A percentile compares a stretch with the other conserved stretches of the same genome.
Evolutionary conservation across 1,139 yeast genomes (phyloP).

Genomic region (Blastobotrys buckinghamii): DNA sequence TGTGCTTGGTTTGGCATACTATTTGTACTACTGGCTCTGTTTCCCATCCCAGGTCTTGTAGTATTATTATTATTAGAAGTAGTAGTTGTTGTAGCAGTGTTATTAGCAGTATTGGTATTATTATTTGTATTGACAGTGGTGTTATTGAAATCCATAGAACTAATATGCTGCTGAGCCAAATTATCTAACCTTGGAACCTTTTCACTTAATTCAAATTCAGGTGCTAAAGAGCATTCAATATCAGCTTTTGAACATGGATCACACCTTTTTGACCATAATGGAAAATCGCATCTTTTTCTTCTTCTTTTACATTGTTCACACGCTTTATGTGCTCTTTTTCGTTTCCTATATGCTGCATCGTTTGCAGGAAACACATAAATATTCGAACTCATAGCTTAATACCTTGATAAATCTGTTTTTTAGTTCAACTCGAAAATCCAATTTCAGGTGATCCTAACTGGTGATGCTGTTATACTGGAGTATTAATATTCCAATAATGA

Average conservation of each 20-base stretch:
- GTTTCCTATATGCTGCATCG: slow-evolving; percentile 45
- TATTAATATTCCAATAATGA: too few species aligned
- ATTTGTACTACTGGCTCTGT: not conserved
- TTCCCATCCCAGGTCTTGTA: not conserved
- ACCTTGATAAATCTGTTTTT: too few species aligned
- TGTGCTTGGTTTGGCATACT: not conserved
- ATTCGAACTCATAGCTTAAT: not conserved
- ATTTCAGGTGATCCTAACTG: too few species aligned
- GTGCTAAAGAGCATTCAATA: slow-evolving; percentile 31
- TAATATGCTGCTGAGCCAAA: slow-evolving; percentile 18
- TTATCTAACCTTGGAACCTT: slow-evolving; percentile 25
- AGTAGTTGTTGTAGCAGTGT: not conserved
- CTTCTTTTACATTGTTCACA: slow-evolving; percentile 46
- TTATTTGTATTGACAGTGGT: too few species aligned
- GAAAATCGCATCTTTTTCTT: slow-evolving; percentile 32
- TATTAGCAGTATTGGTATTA: not conserved
- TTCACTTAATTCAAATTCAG: slow-evolving; percentile 27
- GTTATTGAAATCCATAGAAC: not conserved
- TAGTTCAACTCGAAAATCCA: too few species aligned
- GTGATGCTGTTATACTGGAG: too few species aligned
- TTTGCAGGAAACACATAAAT: slow-evolving; percentile 57
- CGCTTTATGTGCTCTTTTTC: slow-evolving; percentile 50
- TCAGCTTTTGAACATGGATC: slow-evolving; percentile 32
- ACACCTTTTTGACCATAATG: slow-evolving; percentile 27
- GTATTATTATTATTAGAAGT: not conserved